A percentile compares a stretch with the other conserved stretches of the same genome.
phyloP scores from a whole-genome alignment of 1,284 basidiomycete genomes.

The Sanguinoderma infundibulare region DNA sequence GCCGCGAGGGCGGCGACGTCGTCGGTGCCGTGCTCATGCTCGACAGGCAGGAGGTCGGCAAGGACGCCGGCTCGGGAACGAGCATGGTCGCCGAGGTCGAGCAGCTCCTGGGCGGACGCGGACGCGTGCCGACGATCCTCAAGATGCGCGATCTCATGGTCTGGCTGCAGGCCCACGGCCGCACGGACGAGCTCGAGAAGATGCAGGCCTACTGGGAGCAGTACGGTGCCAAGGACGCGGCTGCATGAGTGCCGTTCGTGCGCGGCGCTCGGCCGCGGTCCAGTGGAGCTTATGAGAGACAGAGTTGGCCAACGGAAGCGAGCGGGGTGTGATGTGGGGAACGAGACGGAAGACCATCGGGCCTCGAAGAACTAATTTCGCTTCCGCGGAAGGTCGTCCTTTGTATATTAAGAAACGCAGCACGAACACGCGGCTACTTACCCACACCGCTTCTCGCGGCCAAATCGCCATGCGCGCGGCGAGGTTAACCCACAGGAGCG shows the following conservation, averaged over 20 bases:
- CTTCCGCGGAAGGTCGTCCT: neutral
- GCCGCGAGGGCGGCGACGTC: constrained; percentile 71
- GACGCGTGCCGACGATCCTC: constrained; percentile 76
- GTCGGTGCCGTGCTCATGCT: constrained; percentile 92
- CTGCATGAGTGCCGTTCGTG: constrained; percentile 4
- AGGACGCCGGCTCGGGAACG: constrained; percentile 53
- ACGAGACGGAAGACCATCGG: neutral
- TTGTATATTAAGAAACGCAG: neutral
- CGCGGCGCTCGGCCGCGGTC: neutral
- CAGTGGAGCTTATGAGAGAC: neutral
- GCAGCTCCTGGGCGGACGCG: constrained; percentile 67
- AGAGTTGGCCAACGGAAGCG: neutral
- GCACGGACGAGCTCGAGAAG: constrained; percentile 65
- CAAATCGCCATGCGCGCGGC: neutral
- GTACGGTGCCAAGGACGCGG: constrained; percentile 68
- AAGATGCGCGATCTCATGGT: constrained; percentile 86
- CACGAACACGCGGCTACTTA: neutral
- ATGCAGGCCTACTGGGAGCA: constrained; percentile 85
- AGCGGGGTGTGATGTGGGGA: neutral
- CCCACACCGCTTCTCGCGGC: neutral
- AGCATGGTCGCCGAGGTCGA: constrained; percentile 91
- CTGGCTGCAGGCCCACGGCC: constrained; percentile 78
- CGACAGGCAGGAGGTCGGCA: constrained; percentile 89
- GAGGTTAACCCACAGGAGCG: neutral
- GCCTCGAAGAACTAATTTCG: neutral